Base-by-base conservation (phyloP, 176 grass and related monocot genomes). In the Bonia amplexicaulis region DNA sequence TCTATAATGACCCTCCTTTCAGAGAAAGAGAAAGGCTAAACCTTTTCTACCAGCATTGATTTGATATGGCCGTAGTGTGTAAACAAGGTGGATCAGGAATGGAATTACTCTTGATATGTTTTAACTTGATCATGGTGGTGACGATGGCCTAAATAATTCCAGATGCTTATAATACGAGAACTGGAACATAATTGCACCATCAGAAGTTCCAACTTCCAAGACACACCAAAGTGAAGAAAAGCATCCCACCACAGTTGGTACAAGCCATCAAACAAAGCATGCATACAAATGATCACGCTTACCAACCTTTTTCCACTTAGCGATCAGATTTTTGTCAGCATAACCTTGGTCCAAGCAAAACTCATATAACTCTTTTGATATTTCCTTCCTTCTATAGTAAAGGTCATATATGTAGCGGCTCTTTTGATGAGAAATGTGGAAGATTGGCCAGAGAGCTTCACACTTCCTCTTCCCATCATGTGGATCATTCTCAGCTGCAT, bases 391-490 rank as follows among this genome's bases (percentile, higher is more conserved):
- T 66, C 84, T 80, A 33, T 98, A 87, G 51, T 95, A 98, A 75
- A 98, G 89, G 79, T 95, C 93, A 71, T 95, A 98, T 86, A 98
- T 90, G 60, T 98, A 94, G 5, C 91, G 89, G 52, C 89, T 95
- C 80, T 98, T 98, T 52, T 95, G 96, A 83, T 98, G 93, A 49
- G 87, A 87, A 63, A 98, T 95, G 17, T 58, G 83, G 60, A 98
- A 98, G 46, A 95, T 95, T 22, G 91, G 93, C 91, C 88, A 95
- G 67, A 95, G 90, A 82, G 93, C 83, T 85, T 98, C 89, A 78
- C 96, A 98, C 77, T 98, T 98, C 79, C 93, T 91, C 64, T 95
- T 98, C 12, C 93, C 93, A 80, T 98, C 89, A 89, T 95, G 93
- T 61, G 96, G 61, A 58, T 95, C 96, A 81, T 98, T 98, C 89